Evolutionary conservation across 23 red algal species (phyloP).

Genomic region (Gracilaria caudata): DNA sequence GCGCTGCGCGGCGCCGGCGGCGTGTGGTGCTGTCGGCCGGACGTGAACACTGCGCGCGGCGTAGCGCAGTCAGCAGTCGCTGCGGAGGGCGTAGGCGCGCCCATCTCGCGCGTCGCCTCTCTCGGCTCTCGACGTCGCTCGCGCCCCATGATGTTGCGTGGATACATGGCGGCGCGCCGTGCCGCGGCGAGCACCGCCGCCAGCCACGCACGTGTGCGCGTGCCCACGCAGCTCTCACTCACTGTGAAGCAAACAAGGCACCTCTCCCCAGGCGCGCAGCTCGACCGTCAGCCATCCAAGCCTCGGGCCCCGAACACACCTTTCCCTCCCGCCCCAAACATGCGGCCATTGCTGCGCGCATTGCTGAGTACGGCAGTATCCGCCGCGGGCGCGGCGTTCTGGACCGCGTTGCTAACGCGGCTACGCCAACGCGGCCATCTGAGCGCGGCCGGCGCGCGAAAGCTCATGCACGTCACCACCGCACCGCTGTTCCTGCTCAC

Average conservation of each 20-base stretch:
- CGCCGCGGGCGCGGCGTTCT: constrained; percentile 15
- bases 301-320: too few relatives aligned
- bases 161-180: too few relatives aligned
- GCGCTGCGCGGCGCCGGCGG: constrained; percentile 11
- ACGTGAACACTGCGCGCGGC: constrained; percentile 38
- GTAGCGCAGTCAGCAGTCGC: background rate
- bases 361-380: background rate
- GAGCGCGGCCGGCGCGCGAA: constrained; percentile 11
- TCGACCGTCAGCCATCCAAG: too few relatives aligned
- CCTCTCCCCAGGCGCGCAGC: too few relatives aligned
- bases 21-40: constrained; percentile 65
- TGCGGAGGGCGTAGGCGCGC: background rate
- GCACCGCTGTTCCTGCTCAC: constrained; percentile 62
- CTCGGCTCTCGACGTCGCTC: too few relatives aligned
- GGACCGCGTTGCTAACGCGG: constrained; percentile 33
- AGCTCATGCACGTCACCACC: constrained; percentile 53
- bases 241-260: too few relatives aligned
- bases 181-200: too few relatives aligned
- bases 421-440: background rate
- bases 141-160: too few relatives aligned
- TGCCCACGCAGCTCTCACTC: too few relatives aligned
- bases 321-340: too few relatives aligned
- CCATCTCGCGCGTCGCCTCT: too few relatives aligned
- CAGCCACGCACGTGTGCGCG: too few relatives aligned
- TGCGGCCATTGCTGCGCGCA: constrained; percentile 15